Evolutionary conservation across 495 filamentous ascomycete genomes (phyloP).

Genomic region (Margaritispora aquatica): DNA sequence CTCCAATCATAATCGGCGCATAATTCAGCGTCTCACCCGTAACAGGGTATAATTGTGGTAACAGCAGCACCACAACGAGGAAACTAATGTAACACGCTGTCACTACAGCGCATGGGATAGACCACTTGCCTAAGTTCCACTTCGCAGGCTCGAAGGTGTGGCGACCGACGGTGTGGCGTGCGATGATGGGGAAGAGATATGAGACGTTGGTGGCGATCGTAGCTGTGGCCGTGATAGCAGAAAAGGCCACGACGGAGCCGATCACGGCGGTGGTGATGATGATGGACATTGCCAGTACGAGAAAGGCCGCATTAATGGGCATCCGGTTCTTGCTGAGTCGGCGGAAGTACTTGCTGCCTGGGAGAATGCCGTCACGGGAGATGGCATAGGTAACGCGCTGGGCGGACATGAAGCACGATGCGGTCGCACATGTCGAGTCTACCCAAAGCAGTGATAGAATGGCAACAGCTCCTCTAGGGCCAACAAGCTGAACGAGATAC

Average conservation of each 20-base stretch:
- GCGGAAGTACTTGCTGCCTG: slow-evolving; percentile 23
- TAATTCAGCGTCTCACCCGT: slow-evolving; percentile 23
- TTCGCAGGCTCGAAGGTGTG: slow-evolving; percentile 26
- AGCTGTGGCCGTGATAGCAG: slow-evolving; percentile 28
- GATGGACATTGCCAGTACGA: slow-evolving; percentile 24
- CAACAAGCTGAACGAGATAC: slow-evolving; percentile 30
- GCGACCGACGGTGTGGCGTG: slow-evolving; percentile 28
- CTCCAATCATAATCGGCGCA: slow-evolving; percentile 27
- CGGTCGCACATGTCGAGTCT: slow-evolving; percentile 27
- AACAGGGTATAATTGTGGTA: slow-evolving; percentile 26
- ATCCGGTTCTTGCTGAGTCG: slow-evolving; percentile 21
- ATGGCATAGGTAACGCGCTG: slow-evolving; percentile 33
- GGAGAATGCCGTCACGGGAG: slow-evolving; percentile 28
- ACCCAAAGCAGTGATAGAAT: slow-evolving; percentile 28
- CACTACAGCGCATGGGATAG: slow-evolving; percentile 9
- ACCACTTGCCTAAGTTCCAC: slow-evolving; percentile 27
- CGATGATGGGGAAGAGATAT: slow-evolving; percentile 29
- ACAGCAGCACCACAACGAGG: slow-evolving; percentile 21
- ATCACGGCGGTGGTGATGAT: slow-evolving; percentile 28
- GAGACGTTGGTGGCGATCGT: slow-evolving; percentile 30
- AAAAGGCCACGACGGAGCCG: slow-evolving; percentile 29
- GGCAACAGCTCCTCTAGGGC: slow-evolving; percentile 24
- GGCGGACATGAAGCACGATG: slow-evolving; percentile 28
- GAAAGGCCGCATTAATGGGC: slow-evolving; percentile 28
- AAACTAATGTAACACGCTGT: slow-evolving; percentile 22